phyloP scores from a whole-genome alignment of 2,329 filamentous ascomycete genomes.

The Diaporthe vexans region DNA sequence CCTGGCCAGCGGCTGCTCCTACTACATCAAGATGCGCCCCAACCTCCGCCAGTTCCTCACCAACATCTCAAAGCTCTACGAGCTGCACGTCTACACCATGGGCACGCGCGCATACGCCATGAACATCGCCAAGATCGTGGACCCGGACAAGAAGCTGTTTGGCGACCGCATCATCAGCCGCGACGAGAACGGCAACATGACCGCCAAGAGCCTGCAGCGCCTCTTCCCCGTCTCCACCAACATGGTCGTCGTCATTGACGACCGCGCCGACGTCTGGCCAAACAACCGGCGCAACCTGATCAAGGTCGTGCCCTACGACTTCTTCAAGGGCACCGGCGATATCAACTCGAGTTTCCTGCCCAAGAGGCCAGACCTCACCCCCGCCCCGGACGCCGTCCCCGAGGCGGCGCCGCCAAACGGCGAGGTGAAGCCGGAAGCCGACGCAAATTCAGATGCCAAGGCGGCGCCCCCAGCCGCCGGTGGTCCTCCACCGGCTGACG shows the following conservation, averaged over 20 bases:
- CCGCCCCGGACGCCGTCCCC: constrained; percentile 44
- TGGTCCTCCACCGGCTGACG: constrained; percentile 81
- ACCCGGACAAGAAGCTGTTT: constrained; percentile 90
- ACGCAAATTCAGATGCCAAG: constrained; percentile 47
- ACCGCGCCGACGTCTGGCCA: constrained; percentile 95
- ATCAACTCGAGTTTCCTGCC: constrained; percentile 98
- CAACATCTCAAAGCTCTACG: constrained; percentile 84
- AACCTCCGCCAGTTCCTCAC: constrained; percentile 86
- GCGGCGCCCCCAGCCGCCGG: constrained; percentile 77
- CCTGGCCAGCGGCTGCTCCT: constrained; percentile 82
- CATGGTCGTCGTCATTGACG: constrained; percentile 99
- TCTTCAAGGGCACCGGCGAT: constrained; percentile 97
- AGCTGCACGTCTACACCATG: constrained; percentile 99
- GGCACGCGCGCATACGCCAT: constrained; percentile 96
- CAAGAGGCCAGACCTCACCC: constrained; percentile 73
- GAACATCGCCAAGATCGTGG: constrained; percentile 92
- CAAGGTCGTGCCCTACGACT: constrained; percentile 95
- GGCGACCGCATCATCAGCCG: constrained; percentile 95
- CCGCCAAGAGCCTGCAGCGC: constrained; percentile 88
- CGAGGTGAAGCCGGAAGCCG: constrained; percentile 36
- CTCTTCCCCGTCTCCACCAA: constrained; percentile 97
- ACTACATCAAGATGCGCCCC: constrained; percentile 98
- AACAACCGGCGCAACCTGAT: constrained; percentile 92
- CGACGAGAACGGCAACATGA: constrained; percentile 95
- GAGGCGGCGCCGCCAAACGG: constrained; percentile 44